A percentile compares a stretch with the other conserved stretches of the same genome.
Conservation (phyloP, 768 basidiomycete species). For the Mycena rosella region DNA sequence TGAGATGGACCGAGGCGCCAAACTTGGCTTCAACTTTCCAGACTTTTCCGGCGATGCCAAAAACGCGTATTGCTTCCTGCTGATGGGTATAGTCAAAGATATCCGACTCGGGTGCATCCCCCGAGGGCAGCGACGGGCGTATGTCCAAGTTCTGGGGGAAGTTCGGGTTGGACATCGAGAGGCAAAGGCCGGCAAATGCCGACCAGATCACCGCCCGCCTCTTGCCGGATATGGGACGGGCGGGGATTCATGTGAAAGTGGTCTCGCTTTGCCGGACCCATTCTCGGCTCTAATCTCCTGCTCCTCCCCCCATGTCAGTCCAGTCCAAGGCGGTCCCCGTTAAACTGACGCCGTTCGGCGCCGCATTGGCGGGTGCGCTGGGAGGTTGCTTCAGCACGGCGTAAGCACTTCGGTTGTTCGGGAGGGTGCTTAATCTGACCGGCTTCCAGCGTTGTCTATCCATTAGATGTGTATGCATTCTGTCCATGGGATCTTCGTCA, state of each 20-base stretch:
- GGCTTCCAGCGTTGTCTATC: conserved; percentile 84
- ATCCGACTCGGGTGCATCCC: background rate
- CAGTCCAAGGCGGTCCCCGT: conserved; percentile 66
- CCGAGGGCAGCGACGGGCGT: conserved; percentile 42
- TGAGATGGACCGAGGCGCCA: conserved; percentile 37
- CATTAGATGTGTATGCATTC: conserved; percentile 86
- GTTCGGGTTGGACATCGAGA: conserved; percentile 47
- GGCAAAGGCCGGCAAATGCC: too few relatives aligned
- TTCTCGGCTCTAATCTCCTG: background rate
- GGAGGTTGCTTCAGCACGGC: conserved; percentile 95
- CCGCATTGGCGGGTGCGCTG: conserved; percentile 92
- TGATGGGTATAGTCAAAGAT: conserved; percentile 49
- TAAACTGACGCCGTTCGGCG: conserved; percentile 86
- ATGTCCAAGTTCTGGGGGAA: conserved; percentile 56
- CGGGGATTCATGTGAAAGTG: conserved; percentile 8
- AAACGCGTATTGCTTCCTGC: conserved; percentile 70
- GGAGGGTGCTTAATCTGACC: conserved; percentile 20
- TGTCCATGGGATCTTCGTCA: background rate
- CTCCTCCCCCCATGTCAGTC: conserved; percentile 53
- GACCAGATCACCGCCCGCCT: too few relatives aligned
- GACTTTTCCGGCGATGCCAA: conserved; percentile 88
- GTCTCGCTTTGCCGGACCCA: background rate
- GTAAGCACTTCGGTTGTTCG: conserved; percentile 63
- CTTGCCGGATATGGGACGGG: too few relatives aligned
- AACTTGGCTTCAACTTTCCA: conserved; percentile 63